phyloP scores from a whole-genome alignment of 768 basidiomycete genomes.

The Trametes coccinea region DNA sequence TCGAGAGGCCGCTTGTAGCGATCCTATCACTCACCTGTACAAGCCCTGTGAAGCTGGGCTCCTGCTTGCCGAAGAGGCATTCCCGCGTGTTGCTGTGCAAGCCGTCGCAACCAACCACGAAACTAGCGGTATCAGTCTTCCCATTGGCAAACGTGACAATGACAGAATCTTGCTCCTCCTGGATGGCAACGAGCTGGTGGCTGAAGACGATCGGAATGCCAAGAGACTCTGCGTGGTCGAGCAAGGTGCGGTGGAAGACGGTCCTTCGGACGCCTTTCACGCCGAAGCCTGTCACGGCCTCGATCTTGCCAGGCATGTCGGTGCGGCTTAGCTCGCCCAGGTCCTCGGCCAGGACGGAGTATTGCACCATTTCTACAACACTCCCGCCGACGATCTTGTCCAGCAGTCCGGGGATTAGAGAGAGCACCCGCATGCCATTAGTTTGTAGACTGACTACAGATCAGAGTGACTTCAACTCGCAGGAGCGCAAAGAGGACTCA shows the following conservation, averaged over 20 bases:
- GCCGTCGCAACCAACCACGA: conserved; percentile 48
- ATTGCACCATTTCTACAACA: neutral
- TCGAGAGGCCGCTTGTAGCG: neutral
- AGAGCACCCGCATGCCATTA: conserved; percentile 21
- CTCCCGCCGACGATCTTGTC: conserved; percentile 14
- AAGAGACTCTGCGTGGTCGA: conserved; percentile 33
- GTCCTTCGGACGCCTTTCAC: conserved; percentile 36
- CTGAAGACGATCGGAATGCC: conserved; percentile 39
- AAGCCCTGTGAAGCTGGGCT: conserved; percentile 40
- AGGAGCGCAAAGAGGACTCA: conserved; percentile 14
- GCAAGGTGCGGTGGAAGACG: conserved; percentile 34
- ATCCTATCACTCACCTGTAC: conserved; percentile 33
- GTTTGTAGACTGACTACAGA: conserved; percentile 12
- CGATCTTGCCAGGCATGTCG: conserved; percentile 27
- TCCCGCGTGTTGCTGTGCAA: conserved; percentile 43
- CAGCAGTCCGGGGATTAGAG: conserved; percentile 19
- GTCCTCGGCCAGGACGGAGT: conserved; percentile 28
- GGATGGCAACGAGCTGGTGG: conserved; percentile 34
- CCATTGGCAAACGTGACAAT: conserved; percentile 40
- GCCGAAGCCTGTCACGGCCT: conserved; percentile 27
- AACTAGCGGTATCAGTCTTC: conserved; percentile 35
- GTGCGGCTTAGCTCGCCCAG: conserved; percentile 31
- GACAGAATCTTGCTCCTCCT: conserved; percentile 34
- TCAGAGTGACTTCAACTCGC: neutral
- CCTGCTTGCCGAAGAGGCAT: conserved; percentile 39